Base-by-base conservation (phyloP, 2,329 filamentous ascomycete genomes). In the Phialophora chinensis region DNA sequence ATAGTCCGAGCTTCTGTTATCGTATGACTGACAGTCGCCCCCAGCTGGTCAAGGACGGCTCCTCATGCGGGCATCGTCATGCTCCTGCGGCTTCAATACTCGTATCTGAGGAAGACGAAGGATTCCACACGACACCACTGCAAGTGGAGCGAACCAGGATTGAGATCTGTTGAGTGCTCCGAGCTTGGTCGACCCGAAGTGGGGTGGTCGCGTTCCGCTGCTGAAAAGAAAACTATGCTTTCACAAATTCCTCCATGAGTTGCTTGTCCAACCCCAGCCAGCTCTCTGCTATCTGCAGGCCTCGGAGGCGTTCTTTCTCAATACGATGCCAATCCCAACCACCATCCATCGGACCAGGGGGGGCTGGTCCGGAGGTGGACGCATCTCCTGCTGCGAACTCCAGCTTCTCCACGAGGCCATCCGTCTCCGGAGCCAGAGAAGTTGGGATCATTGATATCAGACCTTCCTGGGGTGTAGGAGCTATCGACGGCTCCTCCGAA, bases 311-410 rank as follows among this genome's bases (percentile, higher is more conserved):
- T 75, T 88, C 85, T 65, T 80, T 77, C 71, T 90, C 86, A 66
- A 89, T 85, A 23, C 81, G 78, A 62, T 87, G 83, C 86, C 86
- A 89, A 2, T 82, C 83, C 86, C 86, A 88, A 33, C 82, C 80
- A 3, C 80, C 78, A 5, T 72, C 71, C 12, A 14, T 38, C n/a
- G 69, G 75, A 20, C 75, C 71, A 5, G 74, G 73, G 10, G 76
- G 74, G 66, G 8, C 25, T 56, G 60, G 76, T 74, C 17, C 29
- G n/a, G 57, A 14, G 8, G 10, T 12, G 11, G 33, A 66, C 65
- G 44, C 70, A 55, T 31, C 70, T 12, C 29, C 71, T 63, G 20
- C 71, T 64, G 20, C 75, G 67, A 60, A 73, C 73, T 49, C 72
- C 66, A 69, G 70, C 31, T 66, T 64, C n/a, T 71, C 65, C 2